These are phyloP conservation scores for Globisporangium megalacanthum DNA, from an alignment of 352 stramenopile genomes.

Conservation along the genomic window DNA sequence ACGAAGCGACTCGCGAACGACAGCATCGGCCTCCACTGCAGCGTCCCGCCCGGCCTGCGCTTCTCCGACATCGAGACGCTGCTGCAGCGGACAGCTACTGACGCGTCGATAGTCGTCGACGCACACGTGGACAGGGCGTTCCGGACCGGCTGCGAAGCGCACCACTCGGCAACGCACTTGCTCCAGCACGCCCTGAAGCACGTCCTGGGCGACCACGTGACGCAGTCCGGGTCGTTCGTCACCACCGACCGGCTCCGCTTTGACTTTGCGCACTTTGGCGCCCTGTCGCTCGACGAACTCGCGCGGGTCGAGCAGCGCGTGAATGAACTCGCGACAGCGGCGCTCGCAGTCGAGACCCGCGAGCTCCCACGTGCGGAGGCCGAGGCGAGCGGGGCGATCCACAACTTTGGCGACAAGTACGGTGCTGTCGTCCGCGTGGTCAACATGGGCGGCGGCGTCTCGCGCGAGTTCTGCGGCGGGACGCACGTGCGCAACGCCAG, in stretches of 20 bases:
- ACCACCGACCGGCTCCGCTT: constrained; percentile 59
- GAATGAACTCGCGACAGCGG: constrained; percentile 44
- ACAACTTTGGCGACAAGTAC: constrained; percentile 82
- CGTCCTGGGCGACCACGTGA: constrained; percentile 66
- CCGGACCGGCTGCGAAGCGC: constrained; percentile 41
- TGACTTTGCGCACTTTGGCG: constrained; percentile 80
- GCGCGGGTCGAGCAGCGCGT: constrained; percentile 46
- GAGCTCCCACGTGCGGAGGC: constrained; percentile 41
- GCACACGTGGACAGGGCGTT: constrained; percentile 45
- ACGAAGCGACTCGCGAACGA: constrained; percentile 39
- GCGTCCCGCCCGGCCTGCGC: constrained; percentile 20
- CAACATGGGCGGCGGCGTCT: constrained; percentile 33
- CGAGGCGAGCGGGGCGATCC: constrained; percentile 62
- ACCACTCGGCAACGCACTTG: constrained; percentile 80
- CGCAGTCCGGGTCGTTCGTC: constrained; percentile 69
- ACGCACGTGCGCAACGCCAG: constrained; percentile 51
- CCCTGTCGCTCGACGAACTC: constrained; percentile 54
- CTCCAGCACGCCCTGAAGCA: constrained; percentile 63
- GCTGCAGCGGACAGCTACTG: constrained; percentile 5
- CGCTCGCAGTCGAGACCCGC: constrained; percentile 30
- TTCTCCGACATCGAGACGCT: constrained; percentile 25
- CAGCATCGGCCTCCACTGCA: constrained; percentile 41
- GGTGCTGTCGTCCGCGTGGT: constrained; percentile 79
- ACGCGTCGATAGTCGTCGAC: constrained; percentile 15
- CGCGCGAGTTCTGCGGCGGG: constrained; percentile 73